A percentile compares a stretch with the other conserved stretches of the same genome.
Evolutionary conservation across 2,329 filamentous ascomycete species (phyloP).

Genomic region (Ampelomyces quisqualis): DNA sequence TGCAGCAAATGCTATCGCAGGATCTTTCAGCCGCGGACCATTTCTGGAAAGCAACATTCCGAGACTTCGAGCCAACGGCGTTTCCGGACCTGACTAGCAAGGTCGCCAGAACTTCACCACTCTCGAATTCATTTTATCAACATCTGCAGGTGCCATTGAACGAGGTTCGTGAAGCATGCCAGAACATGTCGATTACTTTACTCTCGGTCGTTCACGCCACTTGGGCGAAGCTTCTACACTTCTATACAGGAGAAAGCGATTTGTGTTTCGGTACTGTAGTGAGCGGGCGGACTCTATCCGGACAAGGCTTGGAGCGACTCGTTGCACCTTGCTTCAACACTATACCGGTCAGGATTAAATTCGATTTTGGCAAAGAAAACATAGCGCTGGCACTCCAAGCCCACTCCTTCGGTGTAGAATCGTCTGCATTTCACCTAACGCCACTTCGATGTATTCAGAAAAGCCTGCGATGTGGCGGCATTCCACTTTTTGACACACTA

Average conservation of each 20-base stretch:
- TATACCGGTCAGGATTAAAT: conserved; percentile 65
- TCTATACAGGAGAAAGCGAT: conserved; percentile 60
- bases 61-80: conserved; percentile 51
- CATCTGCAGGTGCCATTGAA: conserved; percentile 24
- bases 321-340: conserved; percentile 95
- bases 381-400: conserved; percentile 60
- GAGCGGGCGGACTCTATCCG: conserved; percentile 68
- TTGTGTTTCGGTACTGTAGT: conserved; percentile 87
- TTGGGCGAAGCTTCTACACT: conserved; percentile 67
- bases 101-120: neutral
- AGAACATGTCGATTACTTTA: conserved; percentile 46
- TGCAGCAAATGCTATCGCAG: conserved; percentile 58
- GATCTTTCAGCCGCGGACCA: conserved; percentile 53
- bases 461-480: conserved; percentile 48
- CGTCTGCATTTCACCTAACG: conserved; percentile 71
- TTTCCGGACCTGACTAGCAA: conserved; percentile 42
- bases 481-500: conserved; percentile 73
- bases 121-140: neutral
- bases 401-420: conserved; percentile 62
- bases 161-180: conserved; percentile 23
- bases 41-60: conserved; percentile 67
- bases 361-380: conserved; percentile 54
- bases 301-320: conserved; percentile 68
- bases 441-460: conserved; percentile 71
- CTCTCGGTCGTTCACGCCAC: conserved; percentile 69